These are phyloP conservation scores for Termitomyces sp. DNA, from an alignment of 768 basidiomycete species.

Conservation along the genomic window DNA sequence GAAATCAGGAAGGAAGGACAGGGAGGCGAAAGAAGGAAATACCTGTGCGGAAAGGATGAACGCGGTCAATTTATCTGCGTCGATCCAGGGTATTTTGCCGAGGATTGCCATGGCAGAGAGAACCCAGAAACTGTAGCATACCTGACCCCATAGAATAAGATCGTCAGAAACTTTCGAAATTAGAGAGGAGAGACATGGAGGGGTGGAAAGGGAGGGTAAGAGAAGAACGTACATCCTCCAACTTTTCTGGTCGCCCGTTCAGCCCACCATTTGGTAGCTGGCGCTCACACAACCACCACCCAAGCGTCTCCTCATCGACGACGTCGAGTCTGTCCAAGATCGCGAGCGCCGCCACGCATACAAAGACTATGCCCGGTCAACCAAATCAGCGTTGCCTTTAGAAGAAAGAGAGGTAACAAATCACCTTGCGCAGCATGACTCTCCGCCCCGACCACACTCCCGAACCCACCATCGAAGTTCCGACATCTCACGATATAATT, in stretches of 20 bases:
- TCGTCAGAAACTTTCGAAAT: not conserved
- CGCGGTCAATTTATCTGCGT: conserved; percentile 64
- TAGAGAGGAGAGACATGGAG: not conserved
- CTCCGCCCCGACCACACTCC: conserved; percentile 79
- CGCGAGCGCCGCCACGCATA: conserved; percentile 83
- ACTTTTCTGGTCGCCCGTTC: conserved; percentile 96
- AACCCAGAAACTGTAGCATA: conserved; percentile 98
- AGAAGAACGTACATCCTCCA: conserved; percentile 80
- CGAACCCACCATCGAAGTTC: conserved; percentile 97
- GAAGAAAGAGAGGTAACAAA: not conserved
- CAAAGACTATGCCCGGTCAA: conserved; percentile 58
- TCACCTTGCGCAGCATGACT: conserved; percentile 90
- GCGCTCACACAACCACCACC: conserved; percentile 92
- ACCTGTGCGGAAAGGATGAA: conserved; percentile 93
- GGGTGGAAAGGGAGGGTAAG: not conserved
- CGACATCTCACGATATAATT: conserved; percentile 71
- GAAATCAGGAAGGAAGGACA: not conserved
- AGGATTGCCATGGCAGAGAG: conserved; percentile 86
- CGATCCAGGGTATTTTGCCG: conserved; percentile 82
- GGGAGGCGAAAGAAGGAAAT: conserved; percentile 3
- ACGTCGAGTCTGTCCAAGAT: conserved; percentile 82
- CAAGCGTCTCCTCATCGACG: conserved; percentile 75
- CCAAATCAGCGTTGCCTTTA: not conserved
- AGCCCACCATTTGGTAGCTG: conserved; percentile 92
- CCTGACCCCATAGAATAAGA: conserved; percentile 40